Conservation (phyloP, 148 eudicot species). For the Fallopia convolvulus region DNA sequence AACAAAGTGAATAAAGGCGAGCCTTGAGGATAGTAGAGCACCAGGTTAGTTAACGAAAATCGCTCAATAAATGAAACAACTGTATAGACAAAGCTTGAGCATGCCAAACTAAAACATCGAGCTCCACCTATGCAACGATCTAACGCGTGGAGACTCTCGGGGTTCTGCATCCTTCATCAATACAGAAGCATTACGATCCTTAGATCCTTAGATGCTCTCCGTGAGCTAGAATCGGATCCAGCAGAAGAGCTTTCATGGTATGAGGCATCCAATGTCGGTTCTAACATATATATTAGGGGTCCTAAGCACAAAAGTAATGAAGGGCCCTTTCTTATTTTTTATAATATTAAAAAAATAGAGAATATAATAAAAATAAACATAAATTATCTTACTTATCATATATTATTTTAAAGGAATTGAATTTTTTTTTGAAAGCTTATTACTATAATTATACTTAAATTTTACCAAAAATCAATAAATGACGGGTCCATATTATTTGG, state of each 20-base stretch:
- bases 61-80: constrained; percentile 44
- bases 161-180: constrained; percentile 50
- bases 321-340: too few species aligned
- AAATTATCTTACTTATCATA: too few species aligned
- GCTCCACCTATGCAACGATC: constrained; percentile 83
- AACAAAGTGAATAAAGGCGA: constrained; percentile 52
- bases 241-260: constrained; percentile 31
- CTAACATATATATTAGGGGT: too few species aligned
- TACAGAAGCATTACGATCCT: constrained; percentile 62
- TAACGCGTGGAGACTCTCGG: constrained; percentile 80
- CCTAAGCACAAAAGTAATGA: too few species aligned
- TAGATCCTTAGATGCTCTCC: constrained; percentile 64
- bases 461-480: too few species aligned
- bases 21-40: constrained; percentile 97
- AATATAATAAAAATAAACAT: too few species aligned
- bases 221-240: constrained; percentile 36
- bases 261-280: too few species aligned
- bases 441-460: too few species aligned
- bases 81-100: constrained; percentile 48
- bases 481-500: too few species aligned
- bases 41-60: constrained; percentile 62
- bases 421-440: too few species aligned
- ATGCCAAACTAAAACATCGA: constrained; percentile 49
- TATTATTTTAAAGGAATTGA: too few species aligned
- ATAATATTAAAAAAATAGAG: too few species aligned